Base-by-base conservation (phyloP, 2,329 filamentous ascomycete species). In the Cryphonectria naterciae region DNA sequence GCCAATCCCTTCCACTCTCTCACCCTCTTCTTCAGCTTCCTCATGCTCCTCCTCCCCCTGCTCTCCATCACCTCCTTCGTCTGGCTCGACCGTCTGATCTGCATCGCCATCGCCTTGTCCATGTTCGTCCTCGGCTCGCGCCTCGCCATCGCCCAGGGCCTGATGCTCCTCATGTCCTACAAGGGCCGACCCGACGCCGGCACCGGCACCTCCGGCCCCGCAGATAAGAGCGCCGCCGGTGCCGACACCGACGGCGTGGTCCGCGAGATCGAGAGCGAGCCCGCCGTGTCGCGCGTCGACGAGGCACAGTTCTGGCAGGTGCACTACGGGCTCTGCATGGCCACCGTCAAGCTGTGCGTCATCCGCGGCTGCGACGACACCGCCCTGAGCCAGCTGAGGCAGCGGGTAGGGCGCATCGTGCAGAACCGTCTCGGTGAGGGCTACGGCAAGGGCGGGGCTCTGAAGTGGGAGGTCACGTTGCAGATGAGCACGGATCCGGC, bases 231-330 rank as follows among this genome's bases (percentile, higher is more conserved):
- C 64, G 80, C 85, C 63, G 80, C 85, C 63, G 80, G 37, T 2
- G 37, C 85, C 17, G 79, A 80, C 32, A 85, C 88, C 4, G 86
- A 89, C 4, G 90, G 91, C 32, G 91, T 97, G n/a, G 85, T 98
- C 76, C 88, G 89, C 69, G 94, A 97, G 79, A 95, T 99, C 67
- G 91, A 94, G 79, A 87, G 90, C 1, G 94, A 98, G 76, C 89
- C 92, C 1, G 87, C 88, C 69, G 90, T 98, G 37, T 87, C 88
- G 61, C 87, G 87, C 1, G 90, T 99, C 63, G 93, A 98, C 70
- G 95, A 98, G 77, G 95, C 95, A 1, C 91, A 94, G 78, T 97
- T 99, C 81, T 99, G 96, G 96, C 96, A 99, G 83, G 96, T 98
- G 19, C 96, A 99, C 81, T 98, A 98, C 79, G 95, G 95, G 1